Evolutionary conservation across 2,329 filamentous ascomycete species (phyloP).

Genomic region (Teratosphaeria gauchensis): DNA sequence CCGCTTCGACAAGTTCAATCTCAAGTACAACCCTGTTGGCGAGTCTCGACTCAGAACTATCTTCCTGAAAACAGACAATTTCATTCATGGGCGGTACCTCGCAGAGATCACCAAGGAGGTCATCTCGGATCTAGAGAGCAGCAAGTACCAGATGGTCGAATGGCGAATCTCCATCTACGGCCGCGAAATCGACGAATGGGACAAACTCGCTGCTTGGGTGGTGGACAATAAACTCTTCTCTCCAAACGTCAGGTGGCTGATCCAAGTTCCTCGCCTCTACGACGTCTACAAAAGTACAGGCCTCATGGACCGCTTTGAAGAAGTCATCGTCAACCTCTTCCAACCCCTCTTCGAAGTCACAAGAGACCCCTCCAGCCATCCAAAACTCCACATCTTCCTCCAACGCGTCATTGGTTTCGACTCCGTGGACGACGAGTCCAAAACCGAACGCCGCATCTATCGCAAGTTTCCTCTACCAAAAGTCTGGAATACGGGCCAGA

Average conservation of each 20-base stretch:
- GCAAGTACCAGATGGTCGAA: constrained; percentile 99
- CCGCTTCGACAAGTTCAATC: constrained; percentile 97
- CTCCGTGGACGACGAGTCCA: constrained; percentile 96
- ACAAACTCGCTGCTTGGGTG: constrained; percentile 94
- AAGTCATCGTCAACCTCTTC: constrained; percentile 85
- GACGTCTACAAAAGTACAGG: constrained; percentile 89
- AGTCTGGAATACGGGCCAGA: constrained; percentile 84
- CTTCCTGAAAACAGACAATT: constrained; percentile 97
- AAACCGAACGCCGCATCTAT: constrained; percentile 86
- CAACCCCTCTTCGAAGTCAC: constrained; percentile 92
- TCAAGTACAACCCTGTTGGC: constrained; percentile 96
- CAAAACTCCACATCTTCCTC: constrained; percentile 88
- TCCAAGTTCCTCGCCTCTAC: constrained; percentile 88
- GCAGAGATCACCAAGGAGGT: constrained; percentile 98
- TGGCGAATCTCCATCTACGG: constrained; percentile 99
- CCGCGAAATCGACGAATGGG: constrained; percentile 86
- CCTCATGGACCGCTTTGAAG: constrained; percentile 80
- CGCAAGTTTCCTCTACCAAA: constrained; percentile 88
- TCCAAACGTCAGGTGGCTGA: constrained; percentile 93
- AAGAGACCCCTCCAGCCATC: constrained; percentile 72
- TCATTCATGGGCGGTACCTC: constrained; percentile 88
- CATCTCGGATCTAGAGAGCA: constrained; percentile 91
- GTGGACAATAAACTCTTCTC: constrained; percentile 97
- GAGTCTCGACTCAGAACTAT: constrained; percentile 95
- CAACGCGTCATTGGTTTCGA: constrained; percentile 95